A percentile compares a stretch with the other conserved stretches of the same genome.
Evolutionary conservation across 1,284 basidiomycete genomes (phyloP).

Genomic region (Boletellus sp.): DNA sequence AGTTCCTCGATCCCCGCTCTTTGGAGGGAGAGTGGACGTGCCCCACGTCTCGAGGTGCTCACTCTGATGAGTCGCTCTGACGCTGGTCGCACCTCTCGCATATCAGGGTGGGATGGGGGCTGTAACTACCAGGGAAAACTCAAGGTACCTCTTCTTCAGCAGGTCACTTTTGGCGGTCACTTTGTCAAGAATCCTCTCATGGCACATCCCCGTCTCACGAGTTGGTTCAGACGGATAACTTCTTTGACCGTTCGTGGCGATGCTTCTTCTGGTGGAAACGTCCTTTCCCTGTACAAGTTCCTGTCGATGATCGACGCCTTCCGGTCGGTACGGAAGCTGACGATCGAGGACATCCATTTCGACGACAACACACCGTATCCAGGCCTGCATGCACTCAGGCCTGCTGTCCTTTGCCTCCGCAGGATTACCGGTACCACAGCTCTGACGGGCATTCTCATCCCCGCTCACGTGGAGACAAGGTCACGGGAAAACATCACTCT

Average conservation of each 20-base stretch:
- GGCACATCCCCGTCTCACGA: slow-evolving; percentile 4
- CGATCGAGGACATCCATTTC: slow-evolving; percentile 12
- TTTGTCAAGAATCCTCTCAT: slow-evolving; percentile 10
- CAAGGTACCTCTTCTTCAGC: not conserved
- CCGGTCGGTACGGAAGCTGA: slow-evolving; percentile 1
- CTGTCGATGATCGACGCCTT: slow-evolving; percentile 4
- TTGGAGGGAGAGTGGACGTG: slow-evolving; percentile 12
- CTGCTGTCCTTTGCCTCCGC: not conserved
- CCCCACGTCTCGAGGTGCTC: slow-evolving; percentile 5
- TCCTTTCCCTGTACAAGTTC: slow-evolving; percentile 9
- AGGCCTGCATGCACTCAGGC: not conserved
- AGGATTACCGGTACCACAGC: slow-evolving; percentile 3
- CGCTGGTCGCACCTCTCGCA: not conserved
- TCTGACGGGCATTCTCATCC: slow-evolving; percentile 7
- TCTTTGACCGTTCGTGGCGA: slow-evolving; percentile 8
- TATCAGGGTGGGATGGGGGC: not conserved
- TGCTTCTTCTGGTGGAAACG: not conserved
- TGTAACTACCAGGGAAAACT: slow-evolving; percentile 6
- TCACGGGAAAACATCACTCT: slow-evolving; percentile 5
- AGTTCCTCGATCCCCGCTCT: slow-evolving; percentile 10
- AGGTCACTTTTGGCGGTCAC: slow-evolving; percentile 2
- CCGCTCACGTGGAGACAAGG: not conserved
- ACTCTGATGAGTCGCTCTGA: slow-evolving; percentile 4
- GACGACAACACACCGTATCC: slow-evolving; percentile 1
- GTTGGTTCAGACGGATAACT: slow-evolving; percentile 11